Conservation (phyloP, 192 early-diverging fungal species). For the Gaertneriomyces semiglobifer region DNA sequence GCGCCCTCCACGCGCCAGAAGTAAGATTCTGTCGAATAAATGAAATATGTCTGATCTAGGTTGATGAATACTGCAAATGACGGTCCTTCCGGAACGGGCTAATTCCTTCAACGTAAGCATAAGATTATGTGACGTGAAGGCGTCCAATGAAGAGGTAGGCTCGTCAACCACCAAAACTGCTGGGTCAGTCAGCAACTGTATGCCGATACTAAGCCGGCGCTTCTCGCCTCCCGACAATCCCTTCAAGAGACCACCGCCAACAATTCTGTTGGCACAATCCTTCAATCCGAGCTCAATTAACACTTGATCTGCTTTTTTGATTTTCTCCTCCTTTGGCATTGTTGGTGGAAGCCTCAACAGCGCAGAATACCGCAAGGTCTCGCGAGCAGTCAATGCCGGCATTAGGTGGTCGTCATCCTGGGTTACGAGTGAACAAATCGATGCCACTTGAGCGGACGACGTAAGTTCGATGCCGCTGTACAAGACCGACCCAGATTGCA, state of each 20-base stretch:
- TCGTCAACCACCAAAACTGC: slow-evolving; percentile 84
- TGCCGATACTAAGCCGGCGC: slow-evolving; percentile 69
- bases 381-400: slow-evolving; percentile 43
- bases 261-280: slow-evolving; percentile 40
- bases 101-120: slow-evolving; percentile 65
- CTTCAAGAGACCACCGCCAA: slow-evolving; percentile 43
- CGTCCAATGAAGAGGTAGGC: slow-evolving; percentile 78
- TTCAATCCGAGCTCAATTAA: slow-evolving; percentile 40
- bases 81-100: slow-evolving; percentile 52
- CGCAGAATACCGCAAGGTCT: slow-evolving; percentile 43
- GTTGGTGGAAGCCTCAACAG: slow-evolving; percentile 37
- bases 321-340: slow-evolving; percentile 30
- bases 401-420: slow-evolving; percentile 45
- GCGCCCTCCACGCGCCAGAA: slow-evolving; percentile 50
- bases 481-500: slow-evolving; percentile 29
- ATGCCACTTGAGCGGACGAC: slow-evolving; percentile 23
- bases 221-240: slow-evolving; percentile 67
- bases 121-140: slow-evolving; percentile 67
- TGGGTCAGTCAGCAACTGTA: slow-evolving; percentile 80
- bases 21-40: slow-evolving; percentile 74
- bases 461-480: slow-evolving; percentile 27
- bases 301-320: slow-evolving; percentile 34
- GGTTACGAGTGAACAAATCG: slow-evolving; percentile 36
- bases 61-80: slow-evolving; percentile 75
- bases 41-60: slow-evolving; percentile 77